A percentile compares a stretch with the other conserved stretches of the same genome.
Conservation (phyloP, 768 basidiomycete genomes). For the Coprinopsis sp. region DNA sequence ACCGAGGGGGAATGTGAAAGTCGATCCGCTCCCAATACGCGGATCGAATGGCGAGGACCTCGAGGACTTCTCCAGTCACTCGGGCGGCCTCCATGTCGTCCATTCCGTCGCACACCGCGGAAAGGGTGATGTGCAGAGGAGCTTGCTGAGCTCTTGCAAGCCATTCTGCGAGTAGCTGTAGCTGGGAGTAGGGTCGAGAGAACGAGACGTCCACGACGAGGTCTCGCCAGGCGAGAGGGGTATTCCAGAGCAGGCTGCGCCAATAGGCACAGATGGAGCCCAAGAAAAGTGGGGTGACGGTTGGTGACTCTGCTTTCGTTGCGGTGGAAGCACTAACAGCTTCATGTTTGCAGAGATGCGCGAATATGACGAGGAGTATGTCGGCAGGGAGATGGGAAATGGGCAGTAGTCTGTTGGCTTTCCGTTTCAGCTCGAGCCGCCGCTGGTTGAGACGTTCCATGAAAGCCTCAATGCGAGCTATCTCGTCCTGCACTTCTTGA, state of each 20-base stretch:
- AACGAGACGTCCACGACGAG: conserved; percentile 3
- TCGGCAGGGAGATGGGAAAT: conserved; percentile 8
- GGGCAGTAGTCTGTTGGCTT: conserved; percentile 16
- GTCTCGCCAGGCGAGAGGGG: conserved; percentile 3
- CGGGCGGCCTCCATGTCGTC: conserved; percentile 15
- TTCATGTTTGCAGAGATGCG: conserved; percentile 10
- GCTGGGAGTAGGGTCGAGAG: neutral
- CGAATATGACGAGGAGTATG: conserved; percentile 10
- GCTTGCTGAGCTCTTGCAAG: conserved; percentile 10
- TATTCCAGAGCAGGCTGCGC: conserved; percentile 7
- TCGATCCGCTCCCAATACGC: conserved; percentile 20
- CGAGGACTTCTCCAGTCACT: conserved; percentile 14
- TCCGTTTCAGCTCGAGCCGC: conserved; percentile 13
- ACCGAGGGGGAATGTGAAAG: conserved; percentile 19
- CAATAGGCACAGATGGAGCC: conserved; percentile 9
- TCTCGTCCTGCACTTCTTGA: conserved; percentile 16
- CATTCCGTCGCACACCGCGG: conserved; percentile 17
- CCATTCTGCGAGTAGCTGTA: conserved; percentile 16
- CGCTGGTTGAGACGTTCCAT: conserved; percentile 15
- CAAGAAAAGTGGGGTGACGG: conserved; percentile 10
- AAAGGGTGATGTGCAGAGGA: conserved; percentile 20
- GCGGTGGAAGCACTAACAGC: neutral
- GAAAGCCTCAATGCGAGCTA: conserved; percentile 15
- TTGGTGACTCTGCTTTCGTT: conserved; percentile 4
- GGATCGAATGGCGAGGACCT: conserved; percentile 17